Evolutionary conservation across 768 basidiomycete species (phyloP).

Genomic region (Pisolithus sp.): DNA sequence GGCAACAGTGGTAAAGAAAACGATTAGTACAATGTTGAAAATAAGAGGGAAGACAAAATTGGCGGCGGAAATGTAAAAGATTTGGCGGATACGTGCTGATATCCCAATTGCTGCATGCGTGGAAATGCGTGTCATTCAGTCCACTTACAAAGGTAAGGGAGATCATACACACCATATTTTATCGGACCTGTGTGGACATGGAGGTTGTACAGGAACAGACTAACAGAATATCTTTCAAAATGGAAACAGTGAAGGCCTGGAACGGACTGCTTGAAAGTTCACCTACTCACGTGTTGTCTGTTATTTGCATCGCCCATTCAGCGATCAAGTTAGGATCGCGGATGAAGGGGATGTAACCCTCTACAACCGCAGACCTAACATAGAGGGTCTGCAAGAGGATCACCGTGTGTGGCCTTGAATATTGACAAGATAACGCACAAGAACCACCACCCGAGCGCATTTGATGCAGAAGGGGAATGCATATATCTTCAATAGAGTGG

Average conservation of each 20-base stretch:
- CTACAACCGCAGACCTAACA: background rate
- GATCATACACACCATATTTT: background rate
- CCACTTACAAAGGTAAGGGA: background rate
- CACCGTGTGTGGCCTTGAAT: too few species aligned
- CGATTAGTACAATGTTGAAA: conserved; percentile 30
- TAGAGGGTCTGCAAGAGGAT: too few species aligned
- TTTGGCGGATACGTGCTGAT: conserved; percentile 20
- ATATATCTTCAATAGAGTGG: conserved; percentile 8
- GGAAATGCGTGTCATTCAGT: background rate
- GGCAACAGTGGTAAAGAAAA: conserved; percentile 8
- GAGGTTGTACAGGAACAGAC: conserved; percentile 24
- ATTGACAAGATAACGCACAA: conserved; percentile 5
- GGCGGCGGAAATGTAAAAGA: conserved; percentile 31
- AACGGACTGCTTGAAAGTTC: too few species aligned
- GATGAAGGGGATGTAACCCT: background rate
- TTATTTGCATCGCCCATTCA: conserved; percentile 30
- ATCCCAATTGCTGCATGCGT: conserved; percentile 10
- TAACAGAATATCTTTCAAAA: conserved; percentile 19
- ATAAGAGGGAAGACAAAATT: conserved; percentile 35
- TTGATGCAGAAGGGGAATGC: conserved; percentile 26
- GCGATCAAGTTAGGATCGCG: conserved; percentile 14
- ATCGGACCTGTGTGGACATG: conserved; percentile 1
- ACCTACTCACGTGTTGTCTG: conserved; percentile 28
- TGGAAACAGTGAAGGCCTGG: background rate
- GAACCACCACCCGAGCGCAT: conserved; percentile 18